These are phyloP conservation scores for Geotrichum reessii DNA, from an alignment of 1,139 yeast genomes.

Conservation along the genomic window DNA sequence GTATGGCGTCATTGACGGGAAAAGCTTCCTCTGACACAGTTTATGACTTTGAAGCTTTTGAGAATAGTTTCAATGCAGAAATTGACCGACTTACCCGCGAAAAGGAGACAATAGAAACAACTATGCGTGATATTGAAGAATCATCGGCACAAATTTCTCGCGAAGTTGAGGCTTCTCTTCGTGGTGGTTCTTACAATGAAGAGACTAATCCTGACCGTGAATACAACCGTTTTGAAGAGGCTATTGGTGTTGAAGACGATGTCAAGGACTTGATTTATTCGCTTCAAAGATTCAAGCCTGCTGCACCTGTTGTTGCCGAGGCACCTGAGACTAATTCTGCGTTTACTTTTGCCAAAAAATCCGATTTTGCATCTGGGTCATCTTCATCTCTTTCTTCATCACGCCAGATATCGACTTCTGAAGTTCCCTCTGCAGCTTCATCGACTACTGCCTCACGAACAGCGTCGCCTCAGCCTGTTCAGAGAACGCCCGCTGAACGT, in stretches of 20 bases:
- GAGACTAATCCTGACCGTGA: constrained; percentile 47
- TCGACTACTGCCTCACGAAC: constrained; percentile 17
- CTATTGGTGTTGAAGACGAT: constrained; percentile 65
- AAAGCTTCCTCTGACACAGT: constrained; percentile 42
- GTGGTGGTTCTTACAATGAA: constrained; percentile 27
- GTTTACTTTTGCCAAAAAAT: neutral
- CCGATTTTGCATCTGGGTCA: neutral
- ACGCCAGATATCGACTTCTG: neutral
- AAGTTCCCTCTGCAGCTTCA: constrained; percentile 12
- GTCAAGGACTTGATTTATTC: constrained; percentile 60
- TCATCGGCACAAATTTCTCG: constrained; percentile 68
- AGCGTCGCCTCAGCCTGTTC: constrained; percentile 21
- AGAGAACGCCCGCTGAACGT: constrained; percentile 51
- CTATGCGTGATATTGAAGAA: constrained; percentile 59
- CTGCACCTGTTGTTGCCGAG: constrained; percentile 11
- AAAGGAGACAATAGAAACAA: constrained; percentile 46
- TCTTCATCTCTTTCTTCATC: neutral
- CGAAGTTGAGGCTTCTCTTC: constrained; percentile 44
- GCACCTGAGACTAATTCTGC: constrained; percentile 6
- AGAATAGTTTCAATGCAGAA: constrained; percentile 52
- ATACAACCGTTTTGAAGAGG: constrained; percentile 75
- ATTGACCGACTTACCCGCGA: constrained; percentile 52
- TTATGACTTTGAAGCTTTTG: constrained; percentile 44
- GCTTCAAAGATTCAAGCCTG: constrained; percentile 36
- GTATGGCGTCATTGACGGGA: constrained; percentile 93